Percentiles rank a stretch among this genome's conserved stretches.
These are phyloP conservation scores for Plenodomus tracheiphilus DNA, from an alignment of 2,329 filamentous ascomycete species.

Conservation along the genomic window DNA sequence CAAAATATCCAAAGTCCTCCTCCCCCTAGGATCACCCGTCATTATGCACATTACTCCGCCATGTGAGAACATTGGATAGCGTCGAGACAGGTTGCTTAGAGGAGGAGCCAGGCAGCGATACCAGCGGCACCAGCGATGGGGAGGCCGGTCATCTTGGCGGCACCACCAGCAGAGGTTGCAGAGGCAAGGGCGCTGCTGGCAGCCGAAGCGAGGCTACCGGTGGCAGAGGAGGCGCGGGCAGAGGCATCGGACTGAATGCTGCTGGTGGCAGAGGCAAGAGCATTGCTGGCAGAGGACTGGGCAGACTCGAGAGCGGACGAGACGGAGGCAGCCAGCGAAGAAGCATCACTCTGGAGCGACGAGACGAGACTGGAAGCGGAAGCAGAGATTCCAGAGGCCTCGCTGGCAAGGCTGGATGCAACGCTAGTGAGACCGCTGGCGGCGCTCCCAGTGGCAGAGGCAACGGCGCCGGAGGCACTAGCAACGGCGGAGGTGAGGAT, in stretches of 20 bases:
- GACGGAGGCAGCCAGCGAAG: constrained; percentile 6
- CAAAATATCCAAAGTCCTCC: constrained; percentile 28
- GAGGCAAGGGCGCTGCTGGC: constrained; percentile 17
- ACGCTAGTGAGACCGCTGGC: not conserved
- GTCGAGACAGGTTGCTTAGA: constrained; percentile 33
- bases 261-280: constrained; percentile 8
- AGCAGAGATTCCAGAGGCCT: constrained; percentile 12
- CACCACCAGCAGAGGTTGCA: constrained; percentile 10
- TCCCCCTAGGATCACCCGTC: constrained; percentile 11
- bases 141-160: constrained; percentile 41
- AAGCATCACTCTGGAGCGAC: constrained; percentile 4
- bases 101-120: constrained; percentile 41
- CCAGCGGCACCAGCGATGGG: constrained; percentile 43
- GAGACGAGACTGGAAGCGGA: constrained; percentile 10
- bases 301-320: constrained; percentile 3
- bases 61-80: constrained; percentile 22
- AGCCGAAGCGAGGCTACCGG: constrained; percentile 13
- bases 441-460: constrained; percentile 1
- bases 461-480: constrained; percentile 3
- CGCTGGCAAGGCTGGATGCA: constrained; percentile 12
- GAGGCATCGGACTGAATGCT: constrained; percentile 14
- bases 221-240: constrained; percentile 16
- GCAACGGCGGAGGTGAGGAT: constrained; percentile 19
- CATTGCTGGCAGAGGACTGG: constrained; percentile 13
- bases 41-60: constrained; percentile 42